Evolutionary conservation across 192 early-diverging fungal genomes (phyloP), one percentile per base, ranked within the genome.

Genomic region (Umbelopsis sp.): DNA sequence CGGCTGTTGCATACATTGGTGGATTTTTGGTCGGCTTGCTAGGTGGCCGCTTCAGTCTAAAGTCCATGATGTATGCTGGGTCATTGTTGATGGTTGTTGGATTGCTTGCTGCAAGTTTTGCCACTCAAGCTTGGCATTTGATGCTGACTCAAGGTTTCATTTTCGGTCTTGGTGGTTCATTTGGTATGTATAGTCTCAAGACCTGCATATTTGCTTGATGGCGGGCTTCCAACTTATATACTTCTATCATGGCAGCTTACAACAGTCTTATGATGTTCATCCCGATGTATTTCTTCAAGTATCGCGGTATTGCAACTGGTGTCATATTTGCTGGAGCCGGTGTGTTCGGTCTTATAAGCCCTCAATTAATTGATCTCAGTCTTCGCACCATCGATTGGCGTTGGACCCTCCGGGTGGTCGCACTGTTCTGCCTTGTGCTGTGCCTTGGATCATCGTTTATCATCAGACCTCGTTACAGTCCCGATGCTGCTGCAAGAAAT

Each of bases 81-180:
- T 70, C 68, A 2, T 8, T 70, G 0, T 55, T 27, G 6, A 70
- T 70, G 68, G 74, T 83, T 15, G 9, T 89, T 2, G 88, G 88
- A 9, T 70, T 88, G 18, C 65, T 90, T 7, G 71, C 87, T 1
- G 86, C 87, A 13, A 86, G 85, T 41, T 90, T 89, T 69, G 75
- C 86, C 15, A 89, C 82, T 16, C 71, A 85, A 51, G 72, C 87
- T 2, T 92, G 90, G 90, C 87, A 90, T 64, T 71, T 92, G 21
- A 90, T 86, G 45, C 66, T 92, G 8, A 77, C 88, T 2, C 85
- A 91, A 37, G 90, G 90, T 9, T 64, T 91, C 25, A 49, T 92
- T 22, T 89, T 85, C 67, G 89, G 90, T 30, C 6, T 87, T 13
- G 89, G 89, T n/a, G 72, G 73, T 23, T 81, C 81, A 35, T 70